phyloP scores from a whole-genome alignment of 2,329 filamentous ascomycete species.

The Penicillium sp. region DNA sequence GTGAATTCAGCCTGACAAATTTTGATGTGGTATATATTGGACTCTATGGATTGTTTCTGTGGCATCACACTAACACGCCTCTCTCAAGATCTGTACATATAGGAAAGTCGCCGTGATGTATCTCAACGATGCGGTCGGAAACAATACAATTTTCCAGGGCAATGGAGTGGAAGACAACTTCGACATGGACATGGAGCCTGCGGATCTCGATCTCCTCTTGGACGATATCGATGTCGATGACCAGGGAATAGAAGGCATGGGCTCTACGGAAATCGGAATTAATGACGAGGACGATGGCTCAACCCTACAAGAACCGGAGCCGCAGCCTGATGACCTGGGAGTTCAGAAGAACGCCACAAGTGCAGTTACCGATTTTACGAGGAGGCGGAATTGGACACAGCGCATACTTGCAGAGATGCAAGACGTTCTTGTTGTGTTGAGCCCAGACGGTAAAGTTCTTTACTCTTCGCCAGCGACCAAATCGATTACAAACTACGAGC shows the following conservation, averaged over 20 bases:
- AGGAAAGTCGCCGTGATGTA: neutral
- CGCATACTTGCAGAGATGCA: constrained; percentile 84
- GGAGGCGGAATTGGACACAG: constrained; percentile 75
- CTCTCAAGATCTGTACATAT: constrained; percentile 4
- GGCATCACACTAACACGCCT: neutral
- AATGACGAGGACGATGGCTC: constrained; percentile 1
- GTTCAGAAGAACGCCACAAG: constrained; percentile 29
- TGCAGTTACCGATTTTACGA: constrained; percentile 63
- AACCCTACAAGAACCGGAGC: constrained; percentile 2
- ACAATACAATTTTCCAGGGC: neutral
- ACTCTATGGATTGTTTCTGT: neutral
- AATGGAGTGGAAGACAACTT: constrained; percentile 1
- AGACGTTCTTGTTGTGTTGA: constrained; percentile 84
- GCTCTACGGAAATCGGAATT: neutral
- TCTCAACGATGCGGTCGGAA: constrained; percentile 5
- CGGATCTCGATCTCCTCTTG: constrained; percentile 9
- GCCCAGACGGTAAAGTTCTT: constrained; percentile 74
- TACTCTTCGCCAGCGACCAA: constrained; percentile 81
- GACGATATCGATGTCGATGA: constrained; percentile 12
- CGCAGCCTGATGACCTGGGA: neutral
- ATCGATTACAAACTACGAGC: constrained; percentile 68
- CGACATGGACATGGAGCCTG: constrained; percentile 10
- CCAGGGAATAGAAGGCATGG: neutral
- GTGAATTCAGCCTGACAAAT: neutral
- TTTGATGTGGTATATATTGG: neutral